A percentile compares a stretch with the other conserved stretches of the same genome.
Evolutionary conservation across 345 rosid genomes (phyloP).

Genomic region (Eucalyptus marginata): DNA sequence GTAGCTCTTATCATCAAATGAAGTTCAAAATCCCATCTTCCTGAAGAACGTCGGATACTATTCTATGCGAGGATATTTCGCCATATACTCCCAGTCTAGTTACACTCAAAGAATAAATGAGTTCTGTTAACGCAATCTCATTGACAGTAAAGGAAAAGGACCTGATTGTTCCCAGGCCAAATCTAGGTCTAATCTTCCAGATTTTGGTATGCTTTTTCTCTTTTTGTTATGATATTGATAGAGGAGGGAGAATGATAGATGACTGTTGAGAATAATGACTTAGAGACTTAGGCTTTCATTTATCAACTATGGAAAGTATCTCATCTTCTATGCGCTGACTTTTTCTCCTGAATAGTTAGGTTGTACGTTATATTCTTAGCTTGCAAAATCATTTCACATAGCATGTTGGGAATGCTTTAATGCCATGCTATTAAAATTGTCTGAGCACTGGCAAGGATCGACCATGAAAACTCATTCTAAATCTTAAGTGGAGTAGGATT

Average conservation of each 20-base stretch:
- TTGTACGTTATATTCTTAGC: not conserved
- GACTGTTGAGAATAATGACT: not conserved
- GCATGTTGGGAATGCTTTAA: not conserved
- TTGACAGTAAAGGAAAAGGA: not conserved
- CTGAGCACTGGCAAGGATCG: not conserved
- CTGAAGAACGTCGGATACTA: too few relatives aligned
- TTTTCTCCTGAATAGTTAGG: not conserved
- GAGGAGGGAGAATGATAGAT: not conserved
- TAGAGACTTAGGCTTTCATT: not conserved
- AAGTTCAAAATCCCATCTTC: too few relatives aligned
- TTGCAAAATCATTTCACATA: not conserved
- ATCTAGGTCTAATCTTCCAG: not conserved
- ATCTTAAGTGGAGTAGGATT: not conserved
- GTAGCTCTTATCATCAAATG: too few relatives aligned
- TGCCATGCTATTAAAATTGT: not conserved
- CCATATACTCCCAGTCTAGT: too few relatives aligned
- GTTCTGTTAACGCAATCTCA: not conserved
- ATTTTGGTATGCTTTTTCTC: not conserved
- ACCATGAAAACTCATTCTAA: not conserved
- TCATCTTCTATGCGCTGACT: not conserved
- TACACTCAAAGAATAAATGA: too few relatives aligned
- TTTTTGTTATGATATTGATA: too few relatives aligned
- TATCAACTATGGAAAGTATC: not conserved
- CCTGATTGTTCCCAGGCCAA: not conserved
- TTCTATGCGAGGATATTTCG: too few relatives aligned